phyloP scores from a whole-genome alignment of 257 asterid species.

The Capsicum baccatum region DNA sequence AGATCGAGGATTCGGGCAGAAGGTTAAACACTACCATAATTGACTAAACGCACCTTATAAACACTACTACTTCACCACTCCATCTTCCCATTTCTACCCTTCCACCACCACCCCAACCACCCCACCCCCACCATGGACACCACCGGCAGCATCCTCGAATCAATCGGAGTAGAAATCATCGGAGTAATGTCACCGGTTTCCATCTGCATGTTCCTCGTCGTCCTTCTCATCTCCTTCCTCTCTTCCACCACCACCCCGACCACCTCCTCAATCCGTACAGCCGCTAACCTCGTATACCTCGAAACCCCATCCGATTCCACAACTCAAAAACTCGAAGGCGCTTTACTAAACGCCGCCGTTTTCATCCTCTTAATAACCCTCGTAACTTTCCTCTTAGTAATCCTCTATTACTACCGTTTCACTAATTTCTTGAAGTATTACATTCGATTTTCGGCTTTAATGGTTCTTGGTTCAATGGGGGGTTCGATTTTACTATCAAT shows the following conservation, averaged over 20 bases:
- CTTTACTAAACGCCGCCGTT: slow-evolving; percentile 75
- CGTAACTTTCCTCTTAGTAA: slow-evolving; percentile 76
- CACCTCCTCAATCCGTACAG: slow-evolving; percentile 57
- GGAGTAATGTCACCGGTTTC: slow-evolving; percentile 98
- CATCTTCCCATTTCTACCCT: not conserved
- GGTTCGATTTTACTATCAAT: slow-evolving; percentile 72
- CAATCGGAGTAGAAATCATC: slow-evolving; percentile 78
- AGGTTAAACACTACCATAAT: too few species aligned
- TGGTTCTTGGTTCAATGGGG: slow-evolving; percentile 77
- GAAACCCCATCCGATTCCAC: slow-evolving; percentile 82
- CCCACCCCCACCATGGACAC: slow-evolving; percentile 51
- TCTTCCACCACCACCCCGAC: slow-evolving; percentile 41
- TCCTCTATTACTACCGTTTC: slow-evolving; percentile 89
- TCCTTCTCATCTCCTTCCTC: slow-evolving; percentile 79
- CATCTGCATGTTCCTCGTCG: slow-evolving; percentile 91
- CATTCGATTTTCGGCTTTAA: slow-evolving; percentile 83
- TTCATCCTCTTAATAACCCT: slow-evolving; percentile 71
- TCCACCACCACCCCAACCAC: not conserved
- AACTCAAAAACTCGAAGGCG: slow-evolving; percentile 77
- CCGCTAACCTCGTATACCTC: slow-evolving; percentile 83
- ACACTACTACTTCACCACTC: not conserved
- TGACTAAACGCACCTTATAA: not conserved
- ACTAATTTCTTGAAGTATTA: slow-evolving; percentile 76
- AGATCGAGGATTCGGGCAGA: too few species aligned
- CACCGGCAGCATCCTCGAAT: slow-evolving; percentile 73